These are phyloP conservation scores for Colletotrichum acutatum DNA, from an alignment of 2,329 filamentous ascomycete genomes.

Conservation along the genomic window DNA sequence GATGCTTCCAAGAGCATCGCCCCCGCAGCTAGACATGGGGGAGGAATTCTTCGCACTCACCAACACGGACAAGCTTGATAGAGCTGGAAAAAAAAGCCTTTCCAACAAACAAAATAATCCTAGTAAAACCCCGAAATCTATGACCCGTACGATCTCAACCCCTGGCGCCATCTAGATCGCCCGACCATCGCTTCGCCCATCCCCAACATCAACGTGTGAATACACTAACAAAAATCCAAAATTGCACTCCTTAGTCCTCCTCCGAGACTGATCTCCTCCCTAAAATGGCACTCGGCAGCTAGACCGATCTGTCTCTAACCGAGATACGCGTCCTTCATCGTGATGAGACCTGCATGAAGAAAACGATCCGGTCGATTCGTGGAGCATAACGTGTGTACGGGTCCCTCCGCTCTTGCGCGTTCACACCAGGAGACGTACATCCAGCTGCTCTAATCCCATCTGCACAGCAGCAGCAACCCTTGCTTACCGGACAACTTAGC, in stretches of 20 bases:
- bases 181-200: neutral
- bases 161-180: neutral
- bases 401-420: neutral
- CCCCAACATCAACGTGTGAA: neutral
- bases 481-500: neutral
- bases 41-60: neutral
- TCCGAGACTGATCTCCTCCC: neutral
- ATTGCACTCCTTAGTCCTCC: neutral
- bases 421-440: neutral
- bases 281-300: neutral
- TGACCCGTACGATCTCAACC: neutral
- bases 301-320: slow-evolving; percentile 12
- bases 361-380: slow-evolving; percentile 5
- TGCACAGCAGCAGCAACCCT: neutral
- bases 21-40: neutral
- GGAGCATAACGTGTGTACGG: neutral
- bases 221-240: neutral
- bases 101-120: no score
- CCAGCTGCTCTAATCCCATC: neutral
- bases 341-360: slow-evolving; percentile 8
- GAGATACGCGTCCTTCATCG: slow-evolving; percentile 3
- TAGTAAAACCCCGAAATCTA: neutral
- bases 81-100: neutral
- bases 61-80: neutral
- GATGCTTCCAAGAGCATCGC: neutral